Percentiles rank a stretch among this genome's conserved stretches.
Conservation (phyloP, 345 rosid species). For the Limnanthes douglasii region DNA sequence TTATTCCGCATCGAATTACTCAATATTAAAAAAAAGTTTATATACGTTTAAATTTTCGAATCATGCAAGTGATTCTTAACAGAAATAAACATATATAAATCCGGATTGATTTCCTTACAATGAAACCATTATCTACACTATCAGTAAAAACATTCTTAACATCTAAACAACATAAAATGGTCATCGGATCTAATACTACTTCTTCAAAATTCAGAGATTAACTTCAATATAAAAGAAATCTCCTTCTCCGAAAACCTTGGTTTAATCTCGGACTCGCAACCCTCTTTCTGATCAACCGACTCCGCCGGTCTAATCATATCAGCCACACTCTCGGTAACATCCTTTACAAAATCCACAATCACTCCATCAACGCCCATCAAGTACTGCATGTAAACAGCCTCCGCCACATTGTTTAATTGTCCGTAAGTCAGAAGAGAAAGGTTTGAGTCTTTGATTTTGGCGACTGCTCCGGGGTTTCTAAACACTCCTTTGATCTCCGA, state of each 20-base stretch:
- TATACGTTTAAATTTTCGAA: too few species aligned
- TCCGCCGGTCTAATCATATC: conserved; percentile 38
- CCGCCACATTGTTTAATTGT: conserved; percentile 60
- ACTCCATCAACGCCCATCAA: conserved; percentile 90
- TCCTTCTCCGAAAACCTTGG: conserved; percentile 58
- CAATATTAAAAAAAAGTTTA: too few species aligned
- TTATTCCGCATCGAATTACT: too few species aligned
- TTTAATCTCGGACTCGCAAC: conserved; percentile 13
- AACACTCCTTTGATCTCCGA: conserved; percentile 73
- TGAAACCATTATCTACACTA: too few species aligned
- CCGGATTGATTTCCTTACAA: too few species aligned
- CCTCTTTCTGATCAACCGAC: conserved; percentile 9
- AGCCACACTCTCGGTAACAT: conserved; percentile 49
- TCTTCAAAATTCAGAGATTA: conserved; percentile 75
- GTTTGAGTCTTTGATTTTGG: conserved; percentile 67
- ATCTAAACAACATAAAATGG: too few species aligned
- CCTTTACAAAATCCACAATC: conserved; percentile 70
- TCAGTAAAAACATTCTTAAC: too few species aligned
- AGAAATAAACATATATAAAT: too few species aligned
- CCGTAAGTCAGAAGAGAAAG: conserved; percentile 78
- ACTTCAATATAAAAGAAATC: conserved; percentile 75
- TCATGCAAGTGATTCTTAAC: too few species aligned
- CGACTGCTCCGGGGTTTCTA: conserved; percentile 48
- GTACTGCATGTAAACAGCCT: conserved; percentile 85
- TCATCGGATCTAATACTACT: too few species aligned